Evolutionary conservation across 2,329 filamentous ascomycete species (phyloP), one percentile per base, ranked within the genome.

Genomic region (Ceratocystiopsis brevicomis): DNA sequence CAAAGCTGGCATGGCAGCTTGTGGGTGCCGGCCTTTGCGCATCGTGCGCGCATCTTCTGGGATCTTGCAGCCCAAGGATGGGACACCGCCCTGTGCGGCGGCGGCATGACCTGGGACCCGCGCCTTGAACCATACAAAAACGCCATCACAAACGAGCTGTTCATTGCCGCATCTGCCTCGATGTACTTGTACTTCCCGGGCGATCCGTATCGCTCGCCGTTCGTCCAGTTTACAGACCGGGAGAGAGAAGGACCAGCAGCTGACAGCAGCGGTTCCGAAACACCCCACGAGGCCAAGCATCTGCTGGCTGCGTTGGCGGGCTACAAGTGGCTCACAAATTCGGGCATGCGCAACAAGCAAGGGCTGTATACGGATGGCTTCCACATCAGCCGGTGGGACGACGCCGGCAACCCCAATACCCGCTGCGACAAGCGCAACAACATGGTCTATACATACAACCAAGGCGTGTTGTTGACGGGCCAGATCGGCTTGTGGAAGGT

Each of bases 381-480:
- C 56, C 88, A 96, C 58, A 80, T 96, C 53, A 72, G 67, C 14
- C 73, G 73, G 19, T 81, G 69, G 61, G 62, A 64, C 21, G 70
- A 74, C 45, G 61, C 63, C 8, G 68, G 69, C 46, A 68, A 67
- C 21, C 74, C 77, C 41, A 85, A 81, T 44, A 77, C 73, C 0
- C 68, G 73, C 49, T 95, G 88, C 57, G 83, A 95, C 55, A 58
- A 73, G 41, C 73, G 86, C 40, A 83, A 94, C 58, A 76, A 87
- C 51, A 88, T 86, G 77, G 80, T 94, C 10, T 94, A 87, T 59
- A 92, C 86, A 0, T 95, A 96, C 63, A 96, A 96, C 60, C 88
- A 96, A 59, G 88, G 87, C 18, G 85, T 95, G 4, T 54, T 96
- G 1, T 70, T 95, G 18, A 86, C 82, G 5, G 87, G 85, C 13